A percentile compares a stretch with the other conserved stretches of the same genome.
These are phyloP conservation scores for Candida parachauliodes DNA, from an alignment of 805 yeast genomes.

Conservation along the genomic window DNA sequence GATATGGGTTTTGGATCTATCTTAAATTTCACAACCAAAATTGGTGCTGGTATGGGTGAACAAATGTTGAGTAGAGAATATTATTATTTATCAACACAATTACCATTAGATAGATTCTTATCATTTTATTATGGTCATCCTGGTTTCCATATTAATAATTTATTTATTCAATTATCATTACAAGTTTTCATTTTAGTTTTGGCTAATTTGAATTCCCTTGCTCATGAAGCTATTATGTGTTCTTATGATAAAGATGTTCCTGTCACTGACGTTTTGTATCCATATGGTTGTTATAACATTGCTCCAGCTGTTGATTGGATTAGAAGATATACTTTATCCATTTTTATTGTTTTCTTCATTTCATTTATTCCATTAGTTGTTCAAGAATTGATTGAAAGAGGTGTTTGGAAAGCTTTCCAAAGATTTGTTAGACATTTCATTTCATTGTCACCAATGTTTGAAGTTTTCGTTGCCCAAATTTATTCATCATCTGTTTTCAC, in stretches of 20 bases:
- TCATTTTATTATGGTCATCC: constrained; percentile 85
- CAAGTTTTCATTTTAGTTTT: constrained; percentile 55
- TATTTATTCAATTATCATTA: constrained; percentile 64
- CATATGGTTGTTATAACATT: constrained; percentile 69
- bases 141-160: constrained; percentile 79
- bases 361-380: constrained; percentile 73
- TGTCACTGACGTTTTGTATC: constrained; percentile 57
- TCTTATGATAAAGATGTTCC: constrained; percentile 56
- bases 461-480: constrained; percentile 73
- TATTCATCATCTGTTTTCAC: constrained; percentile 67
- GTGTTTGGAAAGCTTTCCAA: constrained; percentile 63
- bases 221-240: constrained; percentile 60
- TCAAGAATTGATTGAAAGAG: constrained; percentile 75
- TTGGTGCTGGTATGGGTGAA: constrained; percentile 91
- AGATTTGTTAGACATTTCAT: constrained; percentile 63
- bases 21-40: constrained; percentile 75
- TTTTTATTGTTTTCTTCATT: constrained; percentile 68
- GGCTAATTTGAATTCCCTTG: constrained; percentile 60
- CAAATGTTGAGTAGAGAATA: constrained; percentile 81
- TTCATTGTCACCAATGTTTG: constrained; percentile 74
- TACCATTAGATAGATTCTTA: constrained; percentile 73
- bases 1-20: constrained; percentile 83
- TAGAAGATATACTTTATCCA: constrained; percentile 67
- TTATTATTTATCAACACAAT: constrained; percentile 70
- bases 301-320: constrained; percentile 74